phyloP scores from a whole-genome alignment of 176 grass and related monocot species.

The Aegilops speltoides region DNA sequence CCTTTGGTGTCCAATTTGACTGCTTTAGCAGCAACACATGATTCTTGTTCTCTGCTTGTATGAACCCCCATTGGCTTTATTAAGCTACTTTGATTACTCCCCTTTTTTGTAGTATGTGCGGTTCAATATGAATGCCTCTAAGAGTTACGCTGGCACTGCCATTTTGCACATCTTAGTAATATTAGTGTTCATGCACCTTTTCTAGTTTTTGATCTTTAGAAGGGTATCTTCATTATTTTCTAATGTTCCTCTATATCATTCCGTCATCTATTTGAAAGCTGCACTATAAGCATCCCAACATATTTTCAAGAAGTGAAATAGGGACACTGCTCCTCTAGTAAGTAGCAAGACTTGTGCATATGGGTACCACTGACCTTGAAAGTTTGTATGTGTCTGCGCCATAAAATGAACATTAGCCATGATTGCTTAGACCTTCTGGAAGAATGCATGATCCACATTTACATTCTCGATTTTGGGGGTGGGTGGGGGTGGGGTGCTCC shows the following conservation, averaged over 20 bases:
- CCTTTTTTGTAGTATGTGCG: not conserved
- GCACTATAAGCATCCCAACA: not conserved
- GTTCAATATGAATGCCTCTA: not conserved
- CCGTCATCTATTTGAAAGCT: not conserved
- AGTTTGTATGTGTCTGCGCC: not conserved
- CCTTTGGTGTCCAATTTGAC: not conserved
- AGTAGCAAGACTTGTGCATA: not conserved
- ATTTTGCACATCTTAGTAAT: not conserved
- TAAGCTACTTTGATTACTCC: not conserved
- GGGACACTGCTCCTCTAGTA: not conserved
- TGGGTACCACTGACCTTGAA: not conserved
- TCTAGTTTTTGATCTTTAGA: not conserved
- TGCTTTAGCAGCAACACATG: not conserved
- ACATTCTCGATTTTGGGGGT: too few species aligned
- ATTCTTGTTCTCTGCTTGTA: not conserved
- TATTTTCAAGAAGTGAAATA: conserved; percentile 4
- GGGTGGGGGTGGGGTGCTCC: too few species aligned
- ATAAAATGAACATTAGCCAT: not conserved
- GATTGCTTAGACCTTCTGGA: not conserved
- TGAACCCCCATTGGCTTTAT: not conserved
- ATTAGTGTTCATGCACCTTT: not conserved
- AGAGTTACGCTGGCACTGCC: not conserved
- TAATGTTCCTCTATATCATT: not conserved
- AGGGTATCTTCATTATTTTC: not conserved
- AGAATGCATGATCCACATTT: not conserved